Evolutionary conservation across 2,329 filamentous ascomycete species (phyloP), one percentile per base, ranked within the genome.

Genomic region (Triangularia verruculosa): DNA sequence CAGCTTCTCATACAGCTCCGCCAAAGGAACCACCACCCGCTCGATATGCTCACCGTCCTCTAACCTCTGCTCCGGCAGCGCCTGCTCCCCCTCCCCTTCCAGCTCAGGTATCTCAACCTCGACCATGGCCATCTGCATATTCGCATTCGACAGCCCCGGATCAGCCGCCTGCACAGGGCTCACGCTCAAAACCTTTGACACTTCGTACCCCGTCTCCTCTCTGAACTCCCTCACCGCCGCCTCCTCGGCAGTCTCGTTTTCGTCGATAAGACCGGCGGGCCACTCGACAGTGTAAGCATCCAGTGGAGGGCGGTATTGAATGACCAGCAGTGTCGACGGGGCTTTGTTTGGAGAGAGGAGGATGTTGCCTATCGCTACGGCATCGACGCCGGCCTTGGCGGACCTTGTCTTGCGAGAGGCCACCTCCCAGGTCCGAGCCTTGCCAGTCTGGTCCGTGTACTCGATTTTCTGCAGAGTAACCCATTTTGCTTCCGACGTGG

Each of bases 11-110:
- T 86, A 86, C 52, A 88, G 73, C 71, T 86, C 82, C 22, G 76
- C 72, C 13, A 88, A 71, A 53, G 84, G 85, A 57, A 88, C 80
- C 20, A 86, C 78, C 1, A 87, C 80, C n/a, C 83, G 75, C 74
- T 86, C 78, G 65, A 88, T 88, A 70, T 84, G 81, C 75, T 87
- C 85, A 9, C 85, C 85, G 59, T 86, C 84, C 63, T 88, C 85
- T 32, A 87, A 75, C 57, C 80, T 77, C 74, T 87, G 85, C 75
- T 84, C 80, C 0, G 85, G 85, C 75, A 79, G 74, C 66, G 80
- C 80, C 13, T 76, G 74, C 27, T 82, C 79, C 2, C 78, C 80
- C 66, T 82, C 81, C 11, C 76, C 74, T 61, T 59, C 57, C 12
- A 27, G 34, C 4, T 30, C n/a, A 9, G 34, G 32, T 12, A 87